A percentile compares a stretch with the other conserved stretches of the same genome.
phyloP scores from a whole-genome alignment of 805 yeast genomes.

The Kregervanrija pseudodelftensis region DNA sequence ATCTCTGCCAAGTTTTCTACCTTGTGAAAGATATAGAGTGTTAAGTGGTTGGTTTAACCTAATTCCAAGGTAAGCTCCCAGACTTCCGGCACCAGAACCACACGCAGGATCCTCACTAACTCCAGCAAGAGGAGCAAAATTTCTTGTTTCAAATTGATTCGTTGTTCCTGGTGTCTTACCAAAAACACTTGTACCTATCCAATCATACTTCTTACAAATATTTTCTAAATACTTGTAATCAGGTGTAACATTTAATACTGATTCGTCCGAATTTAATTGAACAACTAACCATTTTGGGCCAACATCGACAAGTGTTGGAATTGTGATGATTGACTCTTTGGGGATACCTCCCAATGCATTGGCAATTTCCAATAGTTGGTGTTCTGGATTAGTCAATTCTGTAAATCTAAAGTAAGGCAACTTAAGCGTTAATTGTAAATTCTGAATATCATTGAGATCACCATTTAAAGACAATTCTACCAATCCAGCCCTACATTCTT shows the following conservation, averaged over 20 bases:
- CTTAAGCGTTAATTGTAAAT: background rate
- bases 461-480: conserved; percentile 23
- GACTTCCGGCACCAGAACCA: conserved; percentile 39
- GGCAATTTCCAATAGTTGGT: conserved; percentile 1
- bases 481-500: conserved; percentile 41
- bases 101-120: conserved; percentile 48
- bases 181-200: conserved; percentile 33
- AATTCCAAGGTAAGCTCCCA: conserved; percentile 1
- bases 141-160: conserved; percentile 30
- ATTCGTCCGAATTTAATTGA: conserved; percentile 25
- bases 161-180: conserved; percentile 23
- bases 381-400: conserved; percentile 1
- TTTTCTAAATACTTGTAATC: conserved; percentile 21
- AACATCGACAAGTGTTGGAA: conserved; percentile 29
- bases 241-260: conserved; percentile 29
- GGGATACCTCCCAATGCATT: background rate
- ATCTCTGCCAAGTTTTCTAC: conserved; percentile 2
- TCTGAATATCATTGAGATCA: background rate
- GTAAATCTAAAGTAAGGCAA: background rate
- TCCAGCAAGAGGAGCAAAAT: conserved; percentile 29
- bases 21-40: background rate
- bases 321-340: background rate
- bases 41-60: background rate
- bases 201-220: conserved; percentile 14
- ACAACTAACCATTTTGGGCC: conserved; percentile 43